A percentile compares a stretch with the other conserved stretches of the same genome.
phyloP scores from a whole-genome alignment of 495 filamentous ascomycete species.

The Astrothelium macrocarpum region DNA sequence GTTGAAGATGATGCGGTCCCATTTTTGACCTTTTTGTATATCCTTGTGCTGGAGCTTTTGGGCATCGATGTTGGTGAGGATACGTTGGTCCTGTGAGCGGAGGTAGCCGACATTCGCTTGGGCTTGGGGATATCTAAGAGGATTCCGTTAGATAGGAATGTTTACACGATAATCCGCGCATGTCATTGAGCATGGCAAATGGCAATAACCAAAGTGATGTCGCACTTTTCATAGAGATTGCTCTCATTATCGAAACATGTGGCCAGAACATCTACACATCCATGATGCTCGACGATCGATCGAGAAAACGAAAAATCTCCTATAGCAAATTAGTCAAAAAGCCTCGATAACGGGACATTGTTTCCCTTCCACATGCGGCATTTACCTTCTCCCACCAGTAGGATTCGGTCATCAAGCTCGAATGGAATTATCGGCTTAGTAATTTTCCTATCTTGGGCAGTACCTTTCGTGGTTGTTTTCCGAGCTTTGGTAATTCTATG shows the following conservation, averaged over 20 bases:
- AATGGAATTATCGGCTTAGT: slow-evolving; percentile 62
- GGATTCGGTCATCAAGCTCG: slow-evolving; percentile 54
- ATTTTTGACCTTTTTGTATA: slow-evolving; percentile 36
- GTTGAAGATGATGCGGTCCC: slow-evolving; percentile 81
- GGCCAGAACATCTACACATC: slow-evolving; percentile 53
- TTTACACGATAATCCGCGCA: background rate
- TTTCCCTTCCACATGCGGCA: slow-evolving; percentile 7
- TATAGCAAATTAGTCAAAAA: slow-evolving; percentile 19
- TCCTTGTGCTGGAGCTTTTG: slow-evolving; percentile 48
- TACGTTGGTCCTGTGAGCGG: slow-evolving; percentile 33
- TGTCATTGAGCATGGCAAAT: background rate
- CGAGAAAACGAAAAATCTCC: slow-evolving; percentile 82
- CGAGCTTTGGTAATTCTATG: no score
- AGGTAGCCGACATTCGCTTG: slow-evolving; percentile 49
- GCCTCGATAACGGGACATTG: slow-evolving; percentile 1
- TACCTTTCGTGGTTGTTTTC: background rate
- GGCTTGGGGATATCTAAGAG: slow-evolving; percentile 53
- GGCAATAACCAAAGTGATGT: background rate
- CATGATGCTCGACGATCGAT: slow-evolving; percentile 62
- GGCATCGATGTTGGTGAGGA: slow-evolving; percentile 68
- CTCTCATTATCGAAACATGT: slow-evolving; percentile 51
- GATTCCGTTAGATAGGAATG: background rate
- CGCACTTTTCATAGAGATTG: slow-evolving; percentile 51
- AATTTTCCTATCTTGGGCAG: background rate
- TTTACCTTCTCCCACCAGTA: slow-evolving; percentile 76